Evolutionary conservation across 2,329 filamentous ascomycete species (phyloP), one percentile per base, ranked within the genome.

Genomic region (Neopestalotiopsis rosae): DNA sequence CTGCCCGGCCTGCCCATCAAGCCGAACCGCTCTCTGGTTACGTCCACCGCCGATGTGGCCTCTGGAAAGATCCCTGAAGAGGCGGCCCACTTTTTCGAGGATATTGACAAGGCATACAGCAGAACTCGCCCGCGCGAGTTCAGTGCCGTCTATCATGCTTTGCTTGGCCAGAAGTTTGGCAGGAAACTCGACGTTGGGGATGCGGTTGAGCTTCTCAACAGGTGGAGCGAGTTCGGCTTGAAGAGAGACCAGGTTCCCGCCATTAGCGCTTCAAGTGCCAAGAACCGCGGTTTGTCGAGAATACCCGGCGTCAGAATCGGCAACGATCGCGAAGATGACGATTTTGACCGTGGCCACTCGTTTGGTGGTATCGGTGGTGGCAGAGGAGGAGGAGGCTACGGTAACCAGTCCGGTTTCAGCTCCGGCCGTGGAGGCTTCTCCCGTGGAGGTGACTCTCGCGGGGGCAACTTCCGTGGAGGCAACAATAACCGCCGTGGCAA

Each of bases 1-100:
- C 85, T 95, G 66, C 77, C 79, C 5, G 85, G 85, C 4, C 83
- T 94, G 14, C 90, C 91, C 14, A 84, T 94, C 72, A 80, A 89
- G 74, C 83, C 84, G 6, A 87, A 89, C 72, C 75, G 79, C 4
- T 81, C 81, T 0, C 77, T 94, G 1, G 79, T 85, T 68, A 81
- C 83, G 38, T 85, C 91, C 1, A 73, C 77, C 4, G 85, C 88
- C 72, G 88, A 89, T 52, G 79, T 87, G 57, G 84, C 86, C 85
- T 3, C 76, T 79, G 24, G 76, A 72, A 10, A 76, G 83, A 20
- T 77, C 85, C 28, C 84, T 85, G 3, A 76, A 78, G 49, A 78
- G 9, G 67, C 71, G 2, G 40, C 69, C 1, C 34, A 42, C n/a
- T 79, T 84, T 5, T 84, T 92, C 62, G 71, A 78, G 5, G 75